Percentiles rank a stretch among this genome's conserved stretches.
Evolutionary conservation across 225 moss, liverwort and hornwort species (phyloP).

Genomic region (Polytrichum formosum): DNA sequence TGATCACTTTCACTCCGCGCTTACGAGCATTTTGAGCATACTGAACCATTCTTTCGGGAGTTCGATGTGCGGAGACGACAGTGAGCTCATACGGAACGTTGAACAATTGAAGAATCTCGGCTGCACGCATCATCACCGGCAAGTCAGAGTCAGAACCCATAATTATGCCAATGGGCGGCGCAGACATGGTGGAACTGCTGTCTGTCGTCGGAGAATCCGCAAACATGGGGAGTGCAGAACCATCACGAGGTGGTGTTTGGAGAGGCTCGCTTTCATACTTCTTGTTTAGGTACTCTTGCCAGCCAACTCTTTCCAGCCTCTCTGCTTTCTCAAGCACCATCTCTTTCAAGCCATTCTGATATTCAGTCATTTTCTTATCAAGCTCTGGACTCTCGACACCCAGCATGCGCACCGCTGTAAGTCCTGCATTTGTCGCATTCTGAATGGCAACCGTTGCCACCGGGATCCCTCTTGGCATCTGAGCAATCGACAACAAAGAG

Average conservation of each 20-base stretch:
- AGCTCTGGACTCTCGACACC: constrained; percentile 45
- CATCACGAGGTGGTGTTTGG: no score
- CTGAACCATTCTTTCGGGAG: constrained; percentile 89
- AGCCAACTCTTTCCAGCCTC: constrained; percentile 68
- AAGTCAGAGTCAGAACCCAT: constrained; percentile 97
- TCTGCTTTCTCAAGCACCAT: constrained; percentile 74
- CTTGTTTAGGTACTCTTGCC: constrained; percentile 12
- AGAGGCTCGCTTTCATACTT: no score
- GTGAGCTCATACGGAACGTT: constrained; percentile 68
- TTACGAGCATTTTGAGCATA: constrained; percentile 76
- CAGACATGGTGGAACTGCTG: no score
- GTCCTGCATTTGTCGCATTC: constrained; percentile 88
- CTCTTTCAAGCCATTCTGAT: constrained; percentile 69
- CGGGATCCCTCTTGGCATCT: constrained; percentile 33
- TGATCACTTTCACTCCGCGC: constrained; percentile 83
- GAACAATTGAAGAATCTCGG: constrained; percentile 70
- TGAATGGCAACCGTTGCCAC: constrained; percentile 71
- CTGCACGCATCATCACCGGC: constrained; percentile 90
- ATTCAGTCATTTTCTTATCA: constrained; percentile 61
- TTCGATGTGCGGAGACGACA: constrained; percentile 93
- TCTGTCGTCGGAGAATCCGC: no score
- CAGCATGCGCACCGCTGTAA: constrained; percentile 85
- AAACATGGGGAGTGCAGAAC: no score
- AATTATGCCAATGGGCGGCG: constrained; percentile 64
- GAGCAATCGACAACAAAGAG: constrained; percentile 57